Evolutionary conservation across 1,139 yeast genomes (phyloP).

Genomic region (Candida dubliniensis): DNA sequence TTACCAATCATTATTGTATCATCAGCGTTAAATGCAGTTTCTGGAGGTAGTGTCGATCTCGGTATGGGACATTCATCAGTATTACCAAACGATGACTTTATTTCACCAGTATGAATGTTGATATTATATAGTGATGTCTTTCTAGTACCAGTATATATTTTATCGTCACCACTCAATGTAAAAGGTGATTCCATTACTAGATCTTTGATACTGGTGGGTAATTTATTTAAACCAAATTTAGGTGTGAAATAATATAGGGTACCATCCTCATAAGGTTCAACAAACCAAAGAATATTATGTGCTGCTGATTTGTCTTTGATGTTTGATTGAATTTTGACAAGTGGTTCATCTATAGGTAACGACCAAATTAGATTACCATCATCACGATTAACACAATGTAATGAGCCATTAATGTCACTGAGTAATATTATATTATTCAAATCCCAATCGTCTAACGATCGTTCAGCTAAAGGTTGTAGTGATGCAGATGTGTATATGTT

Average conservation of each 20-base stretch:
- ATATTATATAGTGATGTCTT: conserved; percentile 75
- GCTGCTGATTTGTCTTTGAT: conserved; percentile 13
- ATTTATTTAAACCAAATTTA: conserved; percentile 69
- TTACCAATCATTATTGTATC: conserved; percentile 50
- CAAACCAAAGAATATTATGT: conserved; percentile 63
- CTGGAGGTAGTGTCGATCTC: conserved; percentile 21
- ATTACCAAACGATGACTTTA: conserved; percentile 69
- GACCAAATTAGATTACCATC: conserved; percentile 84
- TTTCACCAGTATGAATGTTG: conserved; percentile 73
- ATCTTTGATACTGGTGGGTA: conserved; percentile 80
- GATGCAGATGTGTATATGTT: conserved; percentile 9
- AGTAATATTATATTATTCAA: conserved; percentile 65
- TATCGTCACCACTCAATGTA: conserved; percentile 77
- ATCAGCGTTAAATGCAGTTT: conserved; percentile 11
- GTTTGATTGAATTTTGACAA: conserved; percentile 47
- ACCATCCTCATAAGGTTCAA: conserved; percentile 90
- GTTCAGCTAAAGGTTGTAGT: conserved; percentile 34
- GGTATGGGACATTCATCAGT: conserved; percentile 36
- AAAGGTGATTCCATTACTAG: conserved; percentile 84
- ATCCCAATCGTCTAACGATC: conserved; percentile 54
- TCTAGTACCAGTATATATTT: conserved; percentile 84
- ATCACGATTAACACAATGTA: conserved; percentile 77
- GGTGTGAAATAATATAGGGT: conserved; percentile 83
- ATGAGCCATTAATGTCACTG: conserved; percentile 84
- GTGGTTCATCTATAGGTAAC: conserved; percentile 52